Base-by-base conservation (phyloP, 768 basidiomycete genomes). In the Tricholoma saponaceum region DNA sequence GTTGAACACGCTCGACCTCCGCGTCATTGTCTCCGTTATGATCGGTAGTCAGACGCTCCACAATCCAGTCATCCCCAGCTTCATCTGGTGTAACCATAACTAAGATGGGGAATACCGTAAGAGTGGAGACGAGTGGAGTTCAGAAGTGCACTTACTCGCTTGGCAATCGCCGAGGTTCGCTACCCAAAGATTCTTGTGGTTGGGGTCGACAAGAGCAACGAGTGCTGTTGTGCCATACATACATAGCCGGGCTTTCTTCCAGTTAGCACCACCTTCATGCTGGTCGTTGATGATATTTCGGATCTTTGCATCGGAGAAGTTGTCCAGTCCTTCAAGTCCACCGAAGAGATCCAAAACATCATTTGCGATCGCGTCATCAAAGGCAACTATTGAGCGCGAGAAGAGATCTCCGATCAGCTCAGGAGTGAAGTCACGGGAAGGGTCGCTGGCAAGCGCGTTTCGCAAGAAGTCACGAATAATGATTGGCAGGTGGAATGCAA, bases 161-260 rank as follows among this genome's bases (percentile, higher is more conserved):
- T 88, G 85, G 68, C 87, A 90, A 66, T 92, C 90, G 13, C 90
- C 90, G 25, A 92, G 76, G 65, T 90, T 90, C 5, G 89, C 89
- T 49, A 91, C 72, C 90, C 90, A 92, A 20, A 91, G 73, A 60
- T 89, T 82, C 64, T 80, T 75, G 60, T 82, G 80, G 18, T 82
- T 75, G 33, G 89, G 87, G 71, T 90, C 88, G 41, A 87, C 79
- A 35, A 92, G 77, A 8, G 89, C 81, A 41, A 91, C 80, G 30
- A 91, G 79, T 5, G 86, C 88, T 2, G 90, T 91, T 0, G 86
- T 89, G 20, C 90, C 90, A 62, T 89, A 87, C 83, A 92, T 88
- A 66, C 86, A 87, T 51, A 89, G 75, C 51, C 85, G 72, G 18
- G 83, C 84, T 64, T 84, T 87, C 53, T 80, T 75, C 74, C 85